phyloP scores from a whole-genome alignment of 257 asterid species.

The Nicotiana tabacum region DNA sequence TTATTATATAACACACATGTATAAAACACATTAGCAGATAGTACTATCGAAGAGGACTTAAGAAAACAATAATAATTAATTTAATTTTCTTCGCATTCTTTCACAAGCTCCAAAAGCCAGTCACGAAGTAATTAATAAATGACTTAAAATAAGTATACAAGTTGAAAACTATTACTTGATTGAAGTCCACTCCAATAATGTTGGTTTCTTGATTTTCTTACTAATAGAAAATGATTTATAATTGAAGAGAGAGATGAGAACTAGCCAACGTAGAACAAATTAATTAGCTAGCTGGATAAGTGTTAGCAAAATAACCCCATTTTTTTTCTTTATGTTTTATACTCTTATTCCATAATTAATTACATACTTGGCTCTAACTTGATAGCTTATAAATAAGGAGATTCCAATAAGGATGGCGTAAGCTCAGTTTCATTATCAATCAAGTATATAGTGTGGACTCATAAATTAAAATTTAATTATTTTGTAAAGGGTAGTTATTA shows the following conservation, averaged over 20 bases:
- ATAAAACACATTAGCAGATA: not conserved
- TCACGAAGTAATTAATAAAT: not conserved
- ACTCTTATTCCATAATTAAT: not conserved
- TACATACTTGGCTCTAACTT: conserved; percentile 6
- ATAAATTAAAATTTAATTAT: not conserved
- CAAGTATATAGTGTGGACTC: not conserved
- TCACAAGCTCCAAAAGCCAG: conserved; percentile 24
- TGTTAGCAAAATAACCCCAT: not conserved
- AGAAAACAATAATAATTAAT: not conserved
- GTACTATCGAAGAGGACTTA: not conserved
- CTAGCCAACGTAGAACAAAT: not conserved
- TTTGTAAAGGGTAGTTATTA: conserved; percentile 18
- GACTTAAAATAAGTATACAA: not conserved
- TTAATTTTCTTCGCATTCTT: conserved; percentile 7
- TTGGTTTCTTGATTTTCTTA: not conserved
- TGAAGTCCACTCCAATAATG: not conserved
- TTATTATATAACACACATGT: not conserved
- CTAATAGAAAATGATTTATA: not conserved
- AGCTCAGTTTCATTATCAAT: not conserved
- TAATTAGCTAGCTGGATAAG: not conserved
- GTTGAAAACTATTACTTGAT: not conserved
- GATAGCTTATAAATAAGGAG: not conserved
- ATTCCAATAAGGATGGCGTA: not conserved
- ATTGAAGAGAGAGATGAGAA: not conserved
- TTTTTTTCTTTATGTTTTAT: not conserved